Base-by-base conservation (phyloP, 768 basidiomycete genomes). In the Russula brevipes region DNA sequence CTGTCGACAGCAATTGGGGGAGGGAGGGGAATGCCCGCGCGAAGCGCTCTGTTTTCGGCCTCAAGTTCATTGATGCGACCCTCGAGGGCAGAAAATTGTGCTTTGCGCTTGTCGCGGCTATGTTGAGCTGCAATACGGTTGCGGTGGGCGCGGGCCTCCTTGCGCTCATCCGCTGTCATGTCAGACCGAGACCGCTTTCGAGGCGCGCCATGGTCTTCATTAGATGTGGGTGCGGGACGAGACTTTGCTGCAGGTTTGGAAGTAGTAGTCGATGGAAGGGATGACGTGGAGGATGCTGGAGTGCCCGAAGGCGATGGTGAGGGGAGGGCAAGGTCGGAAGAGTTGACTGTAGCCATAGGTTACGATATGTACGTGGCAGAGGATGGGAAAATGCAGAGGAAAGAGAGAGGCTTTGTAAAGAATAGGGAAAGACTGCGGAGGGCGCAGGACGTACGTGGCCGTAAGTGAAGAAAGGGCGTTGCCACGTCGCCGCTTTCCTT, bases 61-160 rank as follows among this genome's bases (percentile, higher is more conserved):
- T 90, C 88, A 49, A 95, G 81, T 61, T 91, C 86, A 2, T 84
- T 82, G 0, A 97, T 93, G 87, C 97, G 98, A 54, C 86, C 81
- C 69, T 98, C 96, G 50, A 99, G 82, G 72, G 96, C 93, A 24
- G 91, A 85, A 72, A 88, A 92, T 66, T 95, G 91, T 16, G 86
- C 87, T 75, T 96, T 96, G 60, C 92, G 83, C 69, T 89, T 83
- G 77, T 96, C 94, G 50, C 94, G 86, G 11, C 89, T 91, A 77
- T 94, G 89, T 79, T 96, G 94, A 5, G 93, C 93, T 2, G 94
- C 94, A 73, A 95, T 91, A 55, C 93, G 84, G 76, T 96, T 96
- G 60, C 94, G 86, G 76, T 94, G 91, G 16, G 90, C 92, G 67
- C 94, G 82, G 53, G 89, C 91, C 73, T 93, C 91, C 69, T 85